Evolutionary conservation across 176 grass and related monocot genomes (phyloP).

Genomic region (Oryza brachyantha): DNA sequence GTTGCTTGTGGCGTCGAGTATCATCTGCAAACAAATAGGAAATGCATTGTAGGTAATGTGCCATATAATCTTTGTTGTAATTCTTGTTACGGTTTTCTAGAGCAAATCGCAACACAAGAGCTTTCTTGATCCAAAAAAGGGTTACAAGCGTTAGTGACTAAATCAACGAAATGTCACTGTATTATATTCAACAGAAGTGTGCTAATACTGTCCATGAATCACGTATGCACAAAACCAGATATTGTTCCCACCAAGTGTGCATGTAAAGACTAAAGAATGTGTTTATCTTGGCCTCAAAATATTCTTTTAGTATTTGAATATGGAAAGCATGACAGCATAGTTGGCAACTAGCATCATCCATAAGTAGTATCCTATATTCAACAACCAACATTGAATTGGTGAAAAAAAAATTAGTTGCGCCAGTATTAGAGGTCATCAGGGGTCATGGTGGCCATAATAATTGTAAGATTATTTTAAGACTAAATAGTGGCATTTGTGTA

Average conservation of each 20-base stretch:
- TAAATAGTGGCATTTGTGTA: background rate
- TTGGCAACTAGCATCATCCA: background rate
- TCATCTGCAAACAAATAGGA: conserved; percentile 40
- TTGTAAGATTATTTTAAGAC: background rate
- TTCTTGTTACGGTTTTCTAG: background rate
- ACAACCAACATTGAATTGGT: background rate
- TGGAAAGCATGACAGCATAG: background rate
- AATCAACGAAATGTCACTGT: background rate
- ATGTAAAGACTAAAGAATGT: background rate
- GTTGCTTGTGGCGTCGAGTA: conserved; percentile 78
- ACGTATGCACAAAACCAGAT: no score
- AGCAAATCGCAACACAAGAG: background rate
- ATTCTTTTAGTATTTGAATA: background rate
- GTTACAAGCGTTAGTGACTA: background rate
- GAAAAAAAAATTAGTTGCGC: no score
- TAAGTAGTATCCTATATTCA: background rate
- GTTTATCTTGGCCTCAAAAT: background rate
- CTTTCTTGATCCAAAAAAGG: background rate
- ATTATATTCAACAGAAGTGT: background rate
- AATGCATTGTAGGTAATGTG: background rate
- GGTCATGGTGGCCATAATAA: background rate
- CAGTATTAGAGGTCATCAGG: background rate
- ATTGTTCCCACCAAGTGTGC: background rate
- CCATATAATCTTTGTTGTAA: background rate
- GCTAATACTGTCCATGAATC: background rate